Conservation (phyloP, 129 eudicot species). For the Saussurea involucrata region DNA sequence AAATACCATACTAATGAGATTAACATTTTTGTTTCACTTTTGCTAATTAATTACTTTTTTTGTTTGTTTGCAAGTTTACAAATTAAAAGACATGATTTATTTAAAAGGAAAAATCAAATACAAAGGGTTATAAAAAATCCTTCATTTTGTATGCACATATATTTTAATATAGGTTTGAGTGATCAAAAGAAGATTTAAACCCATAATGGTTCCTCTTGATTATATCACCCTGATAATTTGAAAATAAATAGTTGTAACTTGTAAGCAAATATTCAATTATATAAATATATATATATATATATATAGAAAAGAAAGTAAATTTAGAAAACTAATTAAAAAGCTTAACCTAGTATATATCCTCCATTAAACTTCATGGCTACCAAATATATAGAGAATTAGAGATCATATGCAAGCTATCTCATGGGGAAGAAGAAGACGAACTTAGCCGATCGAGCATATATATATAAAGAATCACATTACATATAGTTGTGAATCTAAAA, state of each 20-base stretch:
- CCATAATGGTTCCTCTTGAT: slow-evolving; percentile 2
- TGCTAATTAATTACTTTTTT: background rate
- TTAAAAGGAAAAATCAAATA: background rate
- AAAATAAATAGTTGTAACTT: background rate
- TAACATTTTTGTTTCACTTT: background rate
- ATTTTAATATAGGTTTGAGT: background rate
- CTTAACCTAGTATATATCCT: background rate
- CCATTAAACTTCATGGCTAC: background rate
- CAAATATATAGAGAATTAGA: background rate
- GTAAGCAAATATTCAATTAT: background rate
- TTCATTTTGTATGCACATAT: slow-evolving; percentile 25
- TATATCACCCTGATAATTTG: background rate
- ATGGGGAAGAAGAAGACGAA: background rate
- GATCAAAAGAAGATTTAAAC: slow-evolving; percentile 17
- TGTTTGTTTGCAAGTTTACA: background rate
- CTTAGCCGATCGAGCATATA: no score
- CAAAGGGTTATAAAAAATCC: background rate
- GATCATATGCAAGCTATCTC: slow-evolving; percentile 1
- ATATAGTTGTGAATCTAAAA: slow-evolving; percentile 2
- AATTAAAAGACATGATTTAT: background rate
- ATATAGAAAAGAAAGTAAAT: background rate
- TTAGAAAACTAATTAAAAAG: background rate
- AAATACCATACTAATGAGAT: background rate
- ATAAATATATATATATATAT: no score
- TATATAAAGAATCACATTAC: background rate